Base-by-base conservation (phyloP, 306 rosid genomes). In the Quercus alba region DNA sequence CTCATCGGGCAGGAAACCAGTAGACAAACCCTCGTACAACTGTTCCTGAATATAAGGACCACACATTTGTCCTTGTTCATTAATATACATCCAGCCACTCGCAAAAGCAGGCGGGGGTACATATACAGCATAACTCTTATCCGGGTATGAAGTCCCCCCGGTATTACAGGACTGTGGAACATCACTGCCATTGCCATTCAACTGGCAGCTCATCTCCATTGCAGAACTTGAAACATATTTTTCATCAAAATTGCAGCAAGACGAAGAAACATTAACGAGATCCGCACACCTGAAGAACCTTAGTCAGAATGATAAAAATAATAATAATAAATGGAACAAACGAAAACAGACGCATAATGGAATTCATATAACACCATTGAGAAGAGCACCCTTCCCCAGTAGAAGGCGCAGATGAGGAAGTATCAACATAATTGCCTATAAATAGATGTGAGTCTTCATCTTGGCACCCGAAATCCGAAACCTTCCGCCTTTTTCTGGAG, bases 81-180 rank as follows among this genome's bases (percentile, higher is more conserved):
- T 95, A 70, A 91, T 91, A 83, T 95, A 95, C 97, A 88, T 93
- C 99, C 99, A 95, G 80, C 98, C 98, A 84, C 91, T 93, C 80
- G 85, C 97, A 83, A 79, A 79, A 83, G 79, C 70, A 81, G 92
- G 81, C 33, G 41, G 41, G 8, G 84, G 85, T 73, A 81, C 81
- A 85, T 78, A 87, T 73, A 78, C 86, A 85, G 77, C 7, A 71
- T 83, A 87, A 84, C 83, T 78, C 84, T 85, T 88, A 73, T 84
- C 83, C 72, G 75, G 79, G 56, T 72, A 86, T 56, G 92, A 82
- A 66, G 78, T 46, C 67, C 84, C 86, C 30, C 81, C 89, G 1
- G 86, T 4, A 35, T 85, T 75, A 81, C 86, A 77, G 20, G 86
- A 79, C 56, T 75, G 83, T 69, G 89, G 81, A 75, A 78, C 31